Evolutionary conservation across 192 early-diverging fungal species (phyloP).

Genomic region (Coemansia sp.): DNA sequence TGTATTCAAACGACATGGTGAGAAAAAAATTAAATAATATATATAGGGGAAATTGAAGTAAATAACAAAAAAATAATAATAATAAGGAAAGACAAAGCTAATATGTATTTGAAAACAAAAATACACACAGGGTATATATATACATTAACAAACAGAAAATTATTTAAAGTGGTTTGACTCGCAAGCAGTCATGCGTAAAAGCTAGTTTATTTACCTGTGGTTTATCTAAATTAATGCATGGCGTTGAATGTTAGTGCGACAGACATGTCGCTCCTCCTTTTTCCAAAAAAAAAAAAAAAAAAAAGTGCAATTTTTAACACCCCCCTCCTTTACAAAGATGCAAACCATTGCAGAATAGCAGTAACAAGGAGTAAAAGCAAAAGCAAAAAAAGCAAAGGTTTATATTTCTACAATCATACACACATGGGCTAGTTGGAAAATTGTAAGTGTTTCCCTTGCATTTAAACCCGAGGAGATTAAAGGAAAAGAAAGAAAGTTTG

Average conservation of each 20-base stretch:
- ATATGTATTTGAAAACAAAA: background rate
- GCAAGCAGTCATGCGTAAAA: background rate
- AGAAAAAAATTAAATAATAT: background rate
- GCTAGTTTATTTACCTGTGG: background rate
- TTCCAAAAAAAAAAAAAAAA: background rate
- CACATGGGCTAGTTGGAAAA: background rate
- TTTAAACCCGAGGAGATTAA: background rate
- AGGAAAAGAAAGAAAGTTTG: background rate
- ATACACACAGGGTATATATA: background rate
- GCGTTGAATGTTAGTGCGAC: background rate
- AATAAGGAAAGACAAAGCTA: background rate
- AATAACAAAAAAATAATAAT: background rate
- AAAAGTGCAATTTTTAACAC: too few relatives aligned
- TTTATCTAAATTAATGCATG: background rate
- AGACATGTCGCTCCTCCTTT: background rate
- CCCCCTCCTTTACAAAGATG: too few relatives aligned
- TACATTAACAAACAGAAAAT: too few relatives aligned
- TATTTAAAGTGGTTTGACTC: background rate
- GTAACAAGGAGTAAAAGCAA: too few relatives aligned
- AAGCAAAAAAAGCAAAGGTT: too few relatives aligned
- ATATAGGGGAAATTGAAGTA: background rate
- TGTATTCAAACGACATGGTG: conserved; percentile 37
- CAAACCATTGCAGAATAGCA: too few relatives aligned
- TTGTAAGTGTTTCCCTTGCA: background rate
- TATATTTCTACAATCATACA: too few relatives aligned